A percentile compares a stretch with the other conserved stretches of the same genome.
Conservation (phyloP, 164 flowering plant species). For the Aristolochia californica region DNA sequence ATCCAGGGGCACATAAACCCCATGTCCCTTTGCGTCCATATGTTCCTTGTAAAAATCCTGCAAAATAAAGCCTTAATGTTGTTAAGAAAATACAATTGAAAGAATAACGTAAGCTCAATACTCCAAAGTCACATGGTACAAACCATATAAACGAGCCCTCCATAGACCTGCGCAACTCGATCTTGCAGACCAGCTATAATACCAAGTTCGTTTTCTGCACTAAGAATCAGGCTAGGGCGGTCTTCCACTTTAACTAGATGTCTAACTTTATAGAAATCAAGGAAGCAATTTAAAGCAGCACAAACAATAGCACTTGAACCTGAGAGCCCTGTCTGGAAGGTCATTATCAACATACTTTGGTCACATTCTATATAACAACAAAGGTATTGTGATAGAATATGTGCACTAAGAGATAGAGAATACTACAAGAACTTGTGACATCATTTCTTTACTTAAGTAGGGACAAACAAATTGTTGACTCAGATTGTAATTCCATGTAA, state of each 20-base stretch:
- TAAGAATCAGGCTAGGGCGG: slow-evolving; percentile 80
- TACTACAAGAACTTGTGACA: no score
- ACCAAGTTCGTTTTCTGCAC: slow-evolving; percentile 90
- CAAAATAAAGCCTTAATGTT: slow-evolving; percentile 5
- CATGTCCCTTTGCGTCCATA: slow-evolving; percentile 81
- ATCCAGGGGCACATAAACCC: slow-evolving; percentile 73
- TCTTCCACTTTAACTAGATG: slow-evolving; percentile 69
- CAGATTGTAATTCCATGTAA: no score
- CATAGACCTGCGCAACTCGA: slow-evolving; percentile 95
- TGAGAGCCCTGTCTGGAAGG: slow-evolving; percentile 86
- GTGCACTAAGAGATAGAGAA: no score
- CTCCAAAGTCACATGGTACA: slow-evolving; percentile 3
- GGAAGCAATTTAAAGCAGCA: slow-evolving; percentile 84
- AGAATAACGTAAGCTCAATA: neutral
- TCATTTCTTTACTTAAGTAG: no score
- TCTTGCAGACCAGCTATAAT: slow-evolving; percentile 98
- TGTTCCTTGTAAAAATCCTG: slow-evolving; percentile 75
- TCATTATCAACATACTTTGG: neutral
- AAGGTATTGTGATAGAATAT: no score
- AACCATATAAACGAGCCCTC: slow-evolving; percentile 97
- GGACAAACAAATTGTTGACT: no score
- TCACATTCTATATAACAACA: no score
- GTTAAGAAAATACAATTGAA: neutral
- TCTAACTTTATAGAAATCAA: slow-evolving; percentile 79
- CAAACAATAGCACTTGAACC: slow-evolving; percentile 97